A percentile compares a stretch with the other conserved stretches of the same genome.
Conservation (phyloP, 1,284 basidiomycete genomes). For the Cutaneotrichosporon cyanovorans region DNA sequence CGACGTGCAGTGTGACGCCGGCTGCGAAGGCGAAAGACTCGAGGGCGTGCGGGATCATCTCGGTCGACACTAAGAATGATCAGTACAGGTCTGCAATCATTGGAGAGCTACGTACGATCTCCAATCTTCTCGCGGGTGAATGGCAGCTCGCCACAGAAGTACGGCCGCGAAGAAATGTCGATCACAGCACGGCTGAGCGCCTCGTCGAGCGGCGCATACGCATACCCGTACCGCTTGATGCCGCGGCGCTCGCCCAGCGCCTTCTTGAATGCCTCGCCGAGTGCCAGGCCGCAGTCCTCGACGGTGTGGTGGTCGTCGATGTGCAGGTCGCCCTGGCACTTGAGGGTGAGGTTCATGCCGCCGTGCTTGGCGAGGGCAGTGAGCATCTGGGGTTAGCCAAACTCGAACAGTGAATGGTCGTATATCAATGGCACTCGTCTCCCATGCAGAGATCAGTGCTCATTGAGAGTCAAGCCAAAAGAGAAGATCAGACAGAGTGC, state of each 20-base stretch:
- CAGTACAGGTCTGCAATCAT: neutral
- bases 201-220: conserved; percentile 95
- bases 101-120: conserved; percentile 53
- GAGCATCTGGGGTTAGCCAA: conserved; percentile 63
- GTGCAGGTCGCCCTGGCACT: conserved; percentile 90
- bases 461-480: too few species aligned
- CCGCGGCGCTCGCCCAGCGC: conserved; percentile 92
- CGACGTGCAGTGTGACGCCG: conserved; percentile 61
- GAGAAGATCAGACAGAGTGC: too few species aligned
- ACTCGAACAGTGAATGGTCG: too few species aligned
- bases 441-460: too few species aligned
- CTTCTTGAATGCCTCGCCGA: conserved; percentile 90
- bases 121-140: conserved; percentile 94
- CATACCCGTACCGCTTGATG: conserved; percentile 91
- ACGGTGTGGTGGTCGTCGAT: conserved; percentile 99
- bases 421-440: too few species aligned
- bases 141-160: conserved; percentile 84
- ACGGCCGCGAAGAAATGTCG: conserved; percentile 95
- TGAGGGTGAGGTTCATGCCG: conserved; percentile 79
- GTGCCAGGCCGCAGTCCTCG: conserved; percentile 88
- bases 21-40: conserved; percentile 45
- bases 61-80: conserved; percentile 59
- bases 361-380: conserved; percentile 89
- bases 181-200: conserved; percentile 91
- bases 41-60: conserved; percentile 69